Evolutionary conservation across 257 asterid species (phyloP), one percentile per base, ranked within the genome.

Genomic region (Nicotiana paniculata): DNA sequence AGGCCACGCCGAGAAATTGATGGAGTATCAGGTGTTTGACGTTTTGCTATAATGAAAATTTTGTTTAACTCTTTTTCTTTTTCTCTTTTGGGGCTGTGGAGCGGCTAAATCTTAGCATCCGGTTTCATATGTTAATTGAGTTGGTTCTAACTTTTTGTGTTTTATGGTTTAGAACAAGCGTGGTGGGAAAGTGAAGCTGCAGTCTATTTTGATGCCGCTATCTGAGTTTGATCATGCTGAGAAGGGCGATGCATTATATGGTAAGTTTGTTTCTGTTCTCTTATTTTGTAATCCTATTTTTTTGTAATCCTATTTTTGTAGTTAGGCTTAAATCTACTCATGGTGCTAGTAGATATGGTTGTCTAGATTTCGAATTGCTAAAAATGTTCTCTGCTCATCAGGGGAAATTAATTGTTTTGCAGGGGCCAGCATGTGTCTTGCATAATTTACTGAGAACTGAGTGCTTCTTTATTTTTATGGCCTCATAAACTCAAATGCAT

Each of bases 1-100:
- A 59, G 88, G 64, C 28, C 95, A 91, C 24, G 93, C 95, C n/a
- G 93, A 91, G 81, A 91, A 89, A 33, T 84, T 91, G 4, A 90
- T 91, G 95, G 90, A 90, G 77, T 91, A 89, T 82, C 92, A 90
- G 93, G 95, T 91, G 80, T 63, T 83, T 82, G 61, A 67, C 51
- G 30, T 3, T 64, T 54, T 75, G 58, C 17, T 3, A 3, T 4
- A 0, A 13, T 26, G 62, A 26, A 74, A 46, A 6, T 24, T 32
- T 80, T 12, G 18, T 1, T 18, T 9, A 61, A 10, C 39, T 16
- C 5, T 33, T 28, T 75, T n/a, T 28, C 4, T 10, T 13, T 68
- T 16, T 63, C 46, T 37, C 9, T 12, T 48, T 53, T 24, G 24
- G 12, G 37, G 4, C 3, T 15, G 37, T 59, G 37, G 33, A 5